A percentile compares a stretch with the other conserved stretches of the same genome.
Evolutionary conservation across 1,284 basidiomycete genomes (phyloP).

Genomic region (Cutaneotrichosporon cavernicola): DNA sequence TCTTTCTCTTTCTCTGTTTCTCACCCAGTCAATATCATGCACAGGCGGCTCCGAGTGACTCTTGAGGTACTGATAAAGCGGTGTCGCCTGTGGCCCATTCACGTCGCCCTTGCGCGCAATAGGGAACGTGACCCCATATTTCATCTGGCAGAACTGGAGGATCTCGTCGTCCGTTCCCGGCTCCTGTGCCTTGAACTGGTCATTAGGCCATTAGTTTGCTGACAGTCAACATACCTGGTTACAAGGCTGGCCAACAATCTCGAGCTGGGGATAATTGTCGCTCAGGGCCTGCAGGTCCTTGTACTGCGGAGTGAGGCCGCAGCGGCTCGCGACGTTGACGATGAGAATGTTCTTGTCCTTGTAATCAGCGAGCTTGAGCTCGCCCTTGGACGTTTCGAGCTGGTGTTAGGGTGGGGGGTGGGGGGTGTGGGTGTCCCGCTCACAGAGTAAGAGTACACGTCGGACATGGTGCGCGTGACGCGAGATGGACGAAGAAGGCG

Average conservation of each 20-base stretch:
- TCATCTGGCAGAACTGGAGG: constrained; percentile 59
- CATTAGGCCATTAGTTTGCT: constrained; percentile 3
- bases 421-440: constrained; percentile 1
- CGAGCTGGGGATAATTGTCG: constrained; percentile 77
- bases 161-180: constrained; percentile 71
- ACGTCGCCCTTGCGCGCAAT: constrained; percentile 71
- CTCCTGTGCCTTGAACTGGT: constrained; percentile 61
- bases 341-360: constrained; percentile 51
- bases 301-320: constrained; percentile 81
- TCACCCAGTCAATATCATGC: constrained; percentile 51
- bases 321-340: constrained; percentile 53
- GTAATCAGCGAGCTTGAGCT: constrained; percentile 41
- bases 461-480: constrained; percentile 36
- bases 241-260: constrained; percentile 85
- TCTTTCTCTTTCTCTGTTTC: constrained; percentile 20
- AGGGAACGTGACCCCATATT: constrained; percentile 80
- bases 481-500: constrained; percentile 1
- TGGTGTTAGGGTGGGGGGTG: constrained; percentile 18
- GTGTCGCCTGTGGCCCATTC: constrained; percentile 56
- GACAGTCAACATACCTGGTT: constrained; percentile 60
- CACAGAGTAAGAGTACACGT: constrained; percentile 48
- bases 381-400: constrained; percentile 45
- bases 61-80: constrained; percentile 57
- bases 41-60: constrained; percentile 45
- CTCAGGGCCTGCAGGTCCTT: constrained; percentile 78